phyloP scores from a whole-genome alignment of 2,329 filamentous ascomycete genomes.

The Trichoderma arundinaceum region DNA sequence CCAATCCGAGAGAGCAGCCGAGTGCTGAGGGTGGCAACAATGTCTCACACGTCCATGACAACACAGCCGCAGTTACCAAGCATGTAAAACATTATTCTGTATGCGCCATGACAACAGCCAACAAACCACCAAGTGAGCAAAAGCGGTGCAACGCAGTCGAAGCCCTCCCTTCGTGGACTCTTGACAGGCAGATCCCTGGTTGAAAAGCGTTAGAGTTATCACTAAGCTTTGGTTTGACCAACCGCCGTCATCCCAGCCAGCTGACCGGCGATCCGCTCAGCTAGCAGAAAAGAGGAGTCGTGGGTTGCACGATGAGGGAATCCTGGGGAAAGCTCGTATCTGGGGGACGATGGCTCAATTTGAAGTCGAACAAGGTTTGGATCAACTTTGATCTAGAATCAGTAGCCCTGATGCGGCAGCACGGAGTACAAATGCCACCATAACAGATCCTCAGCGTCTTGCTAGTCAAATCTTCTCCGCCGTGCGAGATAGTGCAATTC shows the following conservation, averaged over 20 bases:
- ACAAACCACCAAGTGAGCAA: not conserved
- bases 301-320: not conserved
- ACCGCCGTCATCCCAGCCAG: slow-evolving; percentile 1
- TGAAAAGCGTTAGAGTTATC: slow-evolving; percentile 4
- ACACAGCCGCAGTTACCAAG: not conserved
- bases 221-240: not conserved
- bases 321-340: slow-evolving; percentile 10
- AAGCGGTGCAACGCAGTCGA: slow-evolving; percentile 1
- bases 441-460: not conserved
- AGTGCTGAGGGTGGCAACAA: slow-evolving; percentile 5
- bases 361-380: slow-evolving; percentile 14
- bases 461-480: not conserved
- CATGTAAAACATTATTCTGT: not conserved
- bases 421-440: not conserved
- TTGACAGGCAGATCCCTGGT: slow-evolving; percentile 23
- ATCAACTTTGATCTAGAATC: slow-evolving; percentile 11
- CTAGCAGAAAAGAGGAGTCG: slow-evolving; percentile 6
- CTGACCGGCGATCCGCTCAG: slow-evolving; percentile 29
- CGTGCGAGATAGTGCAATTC: slow-evolving; percentile 3
- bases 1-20: not conserved
- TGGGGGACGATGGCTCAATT: not conserved
- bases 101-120: slow-evolving; percentile 1
- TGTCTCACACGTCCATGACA: slow-evolving; percentile 24
- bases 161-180: not conserved
- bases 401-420: not conserved